phyloP scores from a whole-genome alignment of 192 early-diverging fungal genomes.

The Haplosporangium gracile region DNA sequence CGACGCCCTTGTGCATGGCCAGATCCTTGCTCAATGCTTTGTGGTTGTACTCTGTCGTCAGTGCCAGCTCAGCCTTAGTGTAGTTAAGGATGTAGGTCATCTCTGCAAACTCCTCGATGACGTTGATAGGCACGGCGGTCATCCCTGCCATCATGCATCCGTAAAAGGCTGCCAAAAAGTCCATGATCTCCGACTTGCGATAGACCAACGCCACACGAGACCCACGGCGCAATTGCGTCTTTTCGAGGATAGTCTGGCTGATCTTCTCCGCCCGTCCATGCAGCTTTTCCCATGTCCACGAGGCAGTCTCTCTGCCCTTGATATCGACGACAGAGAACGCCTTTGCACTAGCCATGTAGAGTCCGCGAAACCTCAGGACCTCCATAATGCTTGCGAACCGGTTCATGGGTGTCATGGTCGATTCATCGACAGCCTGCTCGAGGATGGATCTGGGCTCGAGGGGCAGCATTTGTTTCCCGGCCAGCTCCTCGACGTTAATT shows the following conservation, averaged over 20 bases:
- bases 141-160: constrained; percentile 88
- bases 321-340: constrained; percentile 80
- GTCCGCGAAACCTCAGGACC: constrained; percentile 75
- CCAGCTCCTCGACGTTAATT: constrained; percentile 60
- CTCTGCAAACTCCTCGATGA: constrained; percentile 85
- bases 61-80: constrained; percentile 73
- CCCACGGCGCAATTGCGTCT: constrained; percentile 69
- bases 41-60: constrained; percentile 87
- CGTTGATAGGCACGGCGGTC: constrained; percentile 88
- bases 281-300: constrained; percentile 82
- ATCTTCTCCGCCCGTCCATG: constrained; percentile 79
- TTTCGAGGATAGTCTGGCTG: constrained; percentile 74
- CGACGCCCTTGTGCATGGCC: constrained; percentile 65
- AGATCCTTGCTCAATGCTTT: constrained; percentile 83
- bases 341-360: constrained; percentile 65
- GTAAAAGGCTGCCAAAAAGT: constrained; percentile 85
- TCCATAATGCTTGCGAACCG: constrained; percentile 75
- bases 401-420: constrained; percentile 60
- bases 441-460: constrained; percentile 64
- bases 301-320: constrained; percentile 78
- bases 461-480: constrained; percentile 67
- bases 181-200: constrained; percentile 83
- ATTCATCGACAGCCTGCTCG: constrained; percentile 56
- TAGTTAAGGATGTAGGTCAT: constrained; percentile 80
- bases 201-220: constrained; percentile 84